Conservation (phyloP, 768 basidiomycete species). For the Lanmaoa rubissima region DNA sequence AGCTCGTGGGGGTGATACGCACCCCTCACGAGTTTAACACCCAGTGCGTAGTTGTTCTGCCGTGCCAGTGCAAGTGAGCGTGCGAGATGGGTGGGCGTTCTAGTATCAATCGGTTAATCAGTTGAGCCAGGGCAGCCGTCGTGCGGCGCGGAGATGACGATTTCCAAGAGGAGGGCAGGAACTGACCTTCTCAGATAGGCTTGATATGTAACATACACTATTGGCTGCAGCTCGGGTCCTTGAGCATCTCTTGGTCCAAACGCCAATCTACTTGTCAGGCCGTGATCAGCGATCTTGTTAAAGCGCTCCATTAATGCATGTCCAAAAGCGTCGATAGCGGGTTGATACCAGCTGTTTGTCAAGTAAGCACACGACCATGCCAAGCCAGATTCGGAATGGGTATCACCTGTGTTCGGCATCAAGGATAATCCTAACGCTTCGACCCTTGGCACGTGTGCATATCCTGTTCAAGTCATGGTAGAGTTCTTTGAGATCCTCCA, state of each 20-base stretch:
- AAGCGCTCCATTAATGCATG: conserved; percentile 73
- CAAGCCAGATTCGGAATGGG: not conserved
- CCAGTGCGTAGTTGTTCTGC: conserved; percentile 66
- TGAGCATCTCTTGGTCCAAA: not conserved
- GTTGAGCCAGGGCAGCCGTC: not conserved
- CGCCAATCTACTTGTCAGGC: not conserved
- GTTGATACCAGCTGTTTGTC: conserved; percentile 54
- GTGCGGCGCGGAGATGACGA: not conserved
- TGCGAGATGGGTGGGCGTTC: conserved; percentile 67
- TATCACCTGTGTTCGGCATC: conserved; percentile 80
- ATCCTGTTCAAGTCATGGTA: conserved; percentile 62
- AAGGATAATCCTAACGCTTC: conserved; percentile 68
- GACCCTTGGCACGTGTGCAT: conserved; percentile 57
- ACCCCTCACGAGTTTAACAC: conserved; percentile 90
- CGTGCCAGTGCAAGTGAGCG: conserved; percentile 66
- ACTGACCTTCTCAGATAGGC: conserved; percentile 76
- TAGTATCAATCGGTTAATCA: conserved; percentile 23
- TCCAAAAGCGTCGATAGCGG: conserved; percentile 81
- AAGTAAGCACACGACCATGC: conserved; percentile 4
- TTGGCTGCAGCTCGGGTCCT: conserved; percentile 50
- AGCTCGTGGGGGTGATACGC: conserved; percentile 85
- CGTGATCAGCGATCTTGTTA: conserved; percentile 44
- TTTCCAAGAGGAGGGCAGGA: not conserved
- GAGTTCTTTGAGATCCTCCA: conserved; percentile 58
- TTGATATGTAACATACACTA: conserved; percentile 86